Base-by-base conservation (phyloP, 2,329 filamentous ascomycete genomes). In the Diaporthe nobilis region DNA sequence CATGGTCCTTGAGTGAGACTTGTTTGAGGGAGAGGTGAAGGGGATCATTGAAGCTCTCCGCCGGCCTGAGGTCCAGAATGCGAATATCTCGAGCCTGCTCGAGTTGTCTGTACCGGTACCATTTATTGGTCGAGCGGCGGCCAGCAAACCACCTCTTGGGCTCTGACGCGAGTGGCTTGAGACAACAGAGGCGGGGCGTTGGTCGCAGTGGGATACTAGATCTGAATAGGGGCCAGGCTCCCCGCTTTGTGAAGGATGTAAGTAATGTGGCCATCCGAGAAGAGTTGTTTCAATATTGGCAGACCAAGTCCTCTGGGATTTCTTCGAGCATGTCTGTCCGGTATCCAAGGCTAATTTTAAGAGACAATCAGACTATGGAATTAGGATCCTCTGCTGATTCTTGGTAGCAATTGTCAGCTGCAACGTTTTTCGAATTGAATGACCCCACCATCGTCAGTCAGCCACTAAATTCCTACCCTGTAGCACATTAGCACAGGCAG, bases 51-150 rank as follows among this genome's bases (percentile, higher is more conserved):
- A 67, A 49, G 28, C 9, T 17, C 4, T 49, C 61, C 31, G 61
- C 42, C 10, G 61, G 42, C 42, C 12, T 49, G 25, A 67, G 61
- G 42, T 67, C 61, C 25, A 67, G 61, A n/a, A 67, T 47, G 10
- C 61, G 61, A 3, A 67, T 49, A 34, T 67, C 61, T 3, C 61
- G 61, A 2, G 42, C 28, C 31, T n/a, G 42, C 20, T 49, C n/a
- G 15, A 67, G 25, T 49, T 22, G 15, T 49, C 20, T 34, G 10
- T 67, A 67, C 10, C 10, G 61, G 17, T 49, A 67, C 7, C 28
- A 10, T 2, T 34, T 34, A 8, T n/a, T 28, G 9, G 25, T 9
- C 20, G 25, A 34, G 61, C 9, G 17, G 17, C 42, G 28, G 25
- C 4, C 42, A 22, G 61, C 17, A 67, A 22, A 47, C 61, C 61